These are phyloP conservation scores for Coemansia umbellata DNA, from an alignment of 192 early-diverging fungal species.

Conservation along the genomic window DNA sequence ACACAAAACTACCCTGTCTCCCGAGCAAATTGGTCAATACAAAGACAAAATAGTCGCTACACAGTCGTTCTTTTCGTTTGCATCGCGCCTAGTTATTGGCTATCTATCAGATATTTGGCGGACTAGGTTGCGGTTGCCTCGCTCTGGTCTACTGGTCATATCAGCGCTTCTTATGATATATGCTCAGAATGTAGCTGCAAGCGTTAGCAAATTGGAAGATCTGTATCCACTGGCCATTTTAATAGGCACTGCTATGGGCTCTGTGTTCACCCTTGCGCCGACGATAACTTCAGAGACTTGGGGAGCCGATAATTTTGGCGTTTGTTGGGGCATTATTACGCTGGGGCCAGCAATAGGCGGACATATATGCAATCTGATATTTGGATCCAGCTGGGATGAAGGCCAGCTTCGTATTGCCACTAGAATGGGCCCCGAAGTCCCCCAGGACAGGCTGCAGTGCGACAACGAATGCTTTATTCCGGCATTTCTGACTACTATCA, in stretches of 20 bases:
- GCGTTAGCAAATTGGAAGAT: constrained; percentile 15
- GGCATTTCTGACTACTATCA: constrained; percentile 30
- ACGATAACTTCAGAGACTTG: constrained; percentile 50
- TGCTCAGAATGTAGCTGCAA: constrained; percentile 29
- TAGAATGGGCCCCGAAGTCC: constrained; percentile 3
- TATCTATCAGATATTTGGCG: constrained; percentile 49
- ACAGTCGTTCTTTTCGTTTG: constrained; percentile 51
- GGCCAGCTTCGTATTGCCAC: constrained; percentile 17
- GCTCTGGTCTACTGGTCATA: constrained; percentile 27
- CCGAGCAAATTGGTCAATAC: constrained; percentile 38
- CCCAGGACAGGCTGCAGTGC: constrained; percentile 19
- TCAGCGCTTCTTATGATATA: constrained; percentile 38
- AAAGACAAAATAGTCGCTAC: constrained; percentile 49
- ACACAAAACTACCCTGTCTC: constrained; percentile 14
- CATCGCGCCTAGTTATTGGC: constrained; percentile 31
- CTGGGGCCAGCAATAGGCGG: constrained; percentile 60
- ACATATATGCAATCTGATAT: constrained; percentile 60
- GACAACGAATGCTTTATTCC: constrained; percentile 40
- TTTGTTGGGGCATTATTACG: constrained; percentile 57
- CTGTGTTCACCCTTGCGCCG: constrained; percentile 45
- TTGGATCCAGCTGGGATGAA: constrained; percentile 58
- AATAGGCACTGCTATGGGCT: constrained; percentile 46
- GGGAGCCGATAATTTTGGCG: constrained; percentile 51
- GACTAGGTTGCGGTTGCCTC: constrained; percentile 35
- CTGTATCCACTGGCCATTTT: constrained; percentile 33